Evolutionary conservation across 2,329 filamentous ascomycete species (phyloP), one percentile per base, ranked within the genome.

Genomic region (Penicillium sp.): DNA sequence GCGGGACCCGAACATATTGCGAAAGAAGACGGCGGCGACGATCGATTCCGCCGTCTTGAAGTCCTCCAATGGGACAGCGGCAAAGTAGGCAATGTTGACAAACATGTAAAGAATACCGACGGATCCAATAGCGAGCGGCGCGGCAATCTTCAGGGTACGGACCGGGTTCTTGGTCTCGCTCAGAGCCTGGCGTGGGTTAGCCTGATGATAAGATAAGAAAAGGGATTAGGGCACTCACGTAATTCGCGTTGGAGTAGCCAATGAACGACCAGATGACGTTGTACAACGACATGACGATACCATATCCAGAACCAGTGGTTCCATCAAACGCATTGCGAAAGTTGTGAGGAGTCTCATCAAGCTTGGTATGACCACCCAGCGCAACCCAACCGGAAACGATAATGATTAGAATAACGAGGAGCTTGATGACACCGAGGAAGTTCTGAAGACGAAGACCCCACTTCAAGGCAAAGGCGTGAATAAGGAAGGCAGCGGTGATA

Each of bases 231-330:
- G 44, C 17, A 69, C 81, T 73, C 64, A 84, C 82, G 72, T 88
- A 88, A 75, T 89, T 89, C 0, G 86, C 85, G 69, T 89, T 89
- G 7, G 82, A 80, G 66, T 84, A 89, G 2, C 87, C 87, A 4
- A 81, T 78, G 57, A 88, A 89, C 0, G 85, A 85, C 71, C 87
- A 88, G 31, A 86, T 83, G 58, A 89, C 86, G 61, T 84, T 88
- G 63, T 87, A 85, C 44, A 90, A 70, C 0, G 86, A 86, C 61
- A 82, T 87, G 2, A 86, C 84, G n/a, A 88, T 75, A 29, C 83
- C 83, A 62, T 79, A 78, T 7, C 73, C 74, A 61, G 70, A 76
- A 17, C 71, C 70, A 9, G 70, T 70, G 11, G 71, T 76, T 11
- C 76, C 78, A 48, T 76, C 75, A 60, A 79, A 79, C 2, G 77